These are phyloP conservation scores for Aspergillus cavernicola DNA, from an alignment of 495 filamentous ascomycete species.

Conservation along the genomic window DNA sequence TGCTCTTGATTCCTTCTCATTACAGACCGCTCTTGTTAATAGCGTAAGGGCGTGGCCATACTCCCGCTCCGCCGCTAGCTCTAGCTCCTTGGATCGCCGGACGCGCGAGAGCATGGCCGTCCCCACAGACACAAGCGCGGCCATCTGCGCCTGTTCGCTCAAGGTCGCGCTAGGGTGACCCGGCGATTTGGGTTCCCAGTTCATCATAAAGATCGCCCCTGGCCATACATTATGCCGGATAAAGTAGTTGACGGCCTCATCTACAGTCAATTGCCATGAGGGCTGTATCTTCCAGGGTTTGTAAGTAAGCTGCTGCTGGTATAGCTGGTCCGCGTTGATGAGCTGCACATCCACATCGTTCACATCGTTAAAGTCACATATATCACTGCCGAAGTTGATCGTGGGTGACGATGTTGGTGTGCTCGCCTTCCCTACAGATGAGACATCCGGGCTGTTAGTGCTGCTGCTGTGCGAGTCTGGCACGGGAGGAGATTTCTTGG, in stretches of 20 bases:
- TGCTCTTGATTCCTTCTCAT: conserved; percentile 51
- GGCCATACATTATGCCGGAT: conserved; percentile 38
- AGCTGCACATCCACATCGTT: conserved; percentile 22
- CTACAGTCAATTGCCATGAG: conserved; percentile 23
- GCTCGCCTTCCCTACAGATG: conserved; percentile 1
- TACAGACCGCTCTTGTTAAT: conserved; percentile 51
- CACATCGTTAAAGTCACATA: conserved; percentile 14
- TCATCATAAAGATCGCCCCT: conserved; percentile 30
- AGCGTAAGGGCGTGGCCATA: conserved; percentile 46
- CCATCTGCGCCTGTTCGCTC: conserved; percentile 37
- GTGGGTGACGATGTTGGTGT: not conserved
- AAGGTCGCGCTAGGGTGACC: conserved; percentile 14
- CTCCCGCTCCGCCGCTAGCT: conserved; percentile 38
- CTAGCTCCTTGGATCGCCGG: conserved; percentile 29
- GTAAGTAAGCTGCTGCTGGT: not conserved
- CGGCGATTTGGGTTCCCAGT: conserved; percentile 25
- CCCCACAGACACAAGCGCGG: conserved; percentile 46
- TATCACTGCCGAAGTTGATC: conserved; percentile 3
- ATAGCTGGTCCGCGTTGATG: not conserved
- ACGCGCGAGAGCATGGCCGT: conserved; percentile 49
- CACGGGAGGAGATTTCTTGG: conserved; percentile 10
- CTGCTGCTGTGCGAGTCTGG: conserved; percentile 5
- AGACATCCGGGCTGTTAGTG: conserved; percentile 3
- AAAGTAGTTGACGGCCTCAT: conserved; percentile 44
- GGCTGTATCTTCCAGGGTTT: conserved; percentile 17